Evolutionary conservation across 345 rosid genomes (phyloP).

Genomic region (Moricandia arvensis): DNA sequence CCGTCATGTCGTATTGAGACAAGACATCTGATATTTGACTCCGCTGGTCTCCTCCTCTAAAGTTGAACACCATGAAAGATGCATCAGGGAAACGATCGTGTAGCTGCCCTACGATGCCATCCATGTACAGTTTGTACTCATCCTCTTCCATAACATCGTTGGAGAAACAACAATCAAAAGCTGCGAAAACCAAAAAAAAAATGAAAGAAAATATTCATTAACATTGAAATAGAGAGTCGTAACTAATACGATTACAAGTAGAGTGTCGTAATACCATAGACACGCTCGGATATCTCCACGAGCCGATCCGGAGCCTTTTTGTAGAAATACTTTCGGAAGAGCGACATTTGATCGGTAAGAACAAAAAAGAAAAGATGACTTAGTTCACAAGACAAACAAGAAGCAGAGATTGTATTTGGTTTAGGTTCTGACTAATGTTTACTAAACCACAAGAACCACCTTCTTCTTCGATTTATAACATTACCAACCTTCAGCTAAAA

Average conservation of each 20-base stretch:
- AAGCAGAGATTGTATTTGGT: background rate
- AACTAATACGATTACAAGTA: background rate
- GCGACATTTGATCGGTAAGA: background rate
- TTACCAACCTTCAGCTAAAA: background rate
- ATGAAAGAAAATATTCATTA: background rate
- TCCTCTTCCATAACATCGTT: conserved; percentile 82
- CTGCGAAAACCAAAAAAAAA: conserved; percentile 54
- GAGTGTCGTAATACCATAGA: background rate
- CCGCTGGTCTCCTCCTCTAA: conserved; percentile 81
- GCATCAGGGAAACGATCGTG: conserved; percentile 91
- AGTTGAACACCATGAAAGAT: conserved; percentile 92
- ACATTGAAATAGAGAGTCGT: background rate
- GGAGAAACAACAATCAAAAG: conserved; percentile 97
- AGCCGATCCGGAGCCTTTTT: background rate
- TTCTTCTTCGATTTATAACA: background rate
- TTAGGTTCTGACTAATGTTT: background rate
- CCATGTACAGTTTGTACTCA: conserved; percentile 84
- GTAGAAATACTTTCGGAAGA: background rate
- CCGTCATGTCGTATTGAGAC: conserved; percentile 85
- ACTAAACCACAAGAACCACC: background rate
- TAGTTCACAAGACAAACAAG: background rate
- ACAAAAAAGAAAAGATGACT: background rate
- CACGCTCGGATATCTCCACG: background rate
- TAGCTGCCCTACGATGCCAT: conserved; percentile 84
- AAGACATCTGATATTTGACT: conserved; percentile 75